Base-by-base conservation (phyloP, 208 protist genomes). In the Trypanosoma scelopori region DNA sequence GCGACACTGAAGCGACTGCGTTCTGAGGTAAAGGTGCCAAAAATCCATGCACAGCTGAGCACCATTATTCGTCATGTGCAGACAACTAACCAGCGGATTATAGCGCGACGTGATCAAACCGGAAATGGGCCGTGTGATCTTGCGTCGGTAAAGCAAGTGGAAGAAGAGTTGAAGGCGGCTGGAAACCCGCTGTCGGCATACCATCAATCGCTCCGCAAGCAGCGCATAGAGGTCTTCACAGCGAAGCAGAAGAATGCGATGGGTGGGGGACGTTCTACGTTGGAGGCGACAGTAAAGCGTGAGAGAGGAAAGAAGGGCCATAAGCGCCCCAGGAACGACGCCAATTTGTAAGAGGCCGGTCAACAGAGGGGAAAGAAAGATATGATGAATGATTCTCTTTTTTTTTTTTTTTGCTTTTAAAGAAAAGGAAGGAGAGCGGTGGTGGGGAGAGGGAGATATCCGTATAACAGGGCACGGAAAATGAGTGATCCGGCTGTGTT, bases 111-210 rank as follows among this genome's bases (percentile, higher is more conserved):
- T 15, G 86, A 94, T 53, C 76, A 91, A 47, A 79, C 74, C 18
- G 81, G 72, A 64, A 91, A 84, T 53, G 92, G 89, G 4, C 92
- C 92, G 3, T 91, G 80, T 64, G 92, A 94, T 58, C 56, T 94
- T 22, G 72, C 85, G 1, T 72, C 82, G 7, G 84, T 94, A 47
- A 89, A 92, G 65, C 80, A 87, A 59, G 76, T 95, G 13, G 91
- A 94, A 69, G 91, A 94, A 22, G 80, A 89, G 39, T 65, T 90
- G 43, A 47, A 65, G 53, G 56, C 61, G 20, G 67, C 86, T 27
- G 77, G 78, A 25, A 92, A 74, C 64, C 72, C 86, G 1, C 68
- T 94, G 37, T 32, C 79, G 7, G 75, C 78, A 13, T 91, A 88
- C 71, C 77, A 92, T 63, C 79, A 88, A 58, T 71, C 61, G 12